Conservation (phyloP, 1,284 basidiomycete genomes). For the Trichosporon faecale region DNA sequence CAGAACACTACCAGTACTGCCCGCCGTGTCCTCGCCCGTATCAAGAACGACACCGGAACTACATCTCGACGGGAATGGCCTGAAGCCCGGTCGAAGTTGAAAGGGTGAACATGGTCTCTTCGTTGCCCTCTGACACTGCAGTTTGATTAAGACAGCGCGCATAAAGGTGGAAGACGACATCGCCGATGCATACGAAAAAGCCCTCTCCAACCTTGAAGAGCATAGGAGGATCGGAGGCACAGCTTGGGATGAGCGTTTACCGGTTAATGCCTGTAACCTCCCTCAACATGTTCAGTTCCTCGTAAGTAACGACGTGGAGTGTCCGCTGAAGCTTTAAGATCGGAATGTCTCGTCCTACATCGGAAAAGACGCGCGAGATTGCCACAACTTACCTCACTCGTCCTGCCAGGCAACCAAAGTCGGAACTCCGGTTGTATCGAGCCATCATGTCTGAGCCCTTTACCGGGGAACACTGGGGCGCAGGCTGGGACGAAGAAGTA, state of each 20-base stretch:
- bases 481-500: constrained; percentile 41
- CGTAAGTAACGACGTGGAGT: constrained; percentile 18
- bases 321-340: constrained; percentile 27
- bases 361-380: constrained; percentile 26
- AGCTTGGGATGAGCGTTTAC: constrained; percentile 36
- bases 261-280: constrained; percentile 36
- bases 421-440: constrained; percentile 34
- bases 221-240: constrained; percentile 20
- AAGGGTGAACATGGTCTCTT: constrained; percentile 18
- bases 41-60: constrained; percentile 27
- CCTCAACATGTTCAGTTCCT: constrained; percentile 44
- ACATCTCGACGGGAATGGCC: constrained; percentile 35
- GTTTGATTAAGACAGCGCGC: constrained; percentile 27
- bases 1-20: constrained; percentile 13
- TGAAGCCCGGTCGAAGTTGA: constrained; percentile 26
- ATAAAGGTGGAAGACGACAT: constrained; percentile 38
- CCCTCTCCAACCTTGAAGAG: constrained; percentile 24
- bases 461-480: constrained; percentile 33
- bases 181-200: constrained; percentile 34
- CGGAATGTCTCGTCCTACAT: constrained; percentile 30
- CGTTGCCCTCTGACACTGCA: constrained; percentile 11
- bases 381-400: constrained; percentile 33
- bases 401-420: constrained; percentile 19
- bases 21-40: constrained; percentile 24
- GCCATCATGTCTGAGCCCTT: constrained; percentile 47